A percentile compares a stretch with the other conserved stretches of the same genome.
Evolutionary conservation across 2,329 filamentous ascomycete species (phyloP).

Genomic region (Albophoma yamanashiensis): DNA sequence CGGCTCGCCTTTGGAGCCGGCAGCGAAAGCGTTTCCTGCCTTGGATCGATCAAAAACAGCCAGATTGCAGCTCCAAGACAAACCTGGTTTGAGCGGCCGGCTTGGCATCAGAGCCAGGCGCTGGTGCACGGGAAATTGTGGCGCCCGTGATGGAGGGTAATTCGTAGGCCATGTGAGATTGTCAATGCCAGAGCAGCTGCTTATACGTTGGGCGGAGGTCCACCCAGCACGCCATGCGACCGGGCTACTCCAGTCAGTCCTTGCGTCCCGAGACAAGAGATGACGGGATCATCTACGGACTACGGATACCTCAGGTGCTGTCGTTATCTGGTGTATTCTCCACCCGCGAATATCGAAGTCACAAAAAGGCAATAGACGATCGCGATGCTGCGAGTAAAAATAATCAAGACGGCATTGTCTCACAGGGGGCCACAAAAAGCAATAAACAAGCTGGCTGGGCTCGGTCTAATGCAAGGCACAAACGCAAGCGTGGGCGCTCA

Average conservation of each 20-base stretch:
- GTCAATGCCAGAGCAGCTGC: background rate
- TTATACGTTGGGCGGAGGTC: background rate
- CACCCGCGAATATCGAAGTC: background rate
- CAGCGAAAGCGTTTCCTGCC: background rate
- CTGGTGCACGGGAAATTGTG: background rate
- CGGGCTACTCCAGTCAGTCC: background rate
- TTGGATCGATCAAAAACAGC: background rate
- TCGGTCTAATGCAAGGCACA: background rate
- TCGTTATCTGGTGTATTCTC: background rate
- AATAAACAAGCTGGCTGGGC: background rate
- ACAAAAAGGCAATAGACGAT: background rate
- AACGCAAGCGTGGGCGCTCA: background rate
- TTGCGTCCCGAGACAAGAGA: background rate
- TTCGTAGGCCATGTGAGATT: background rate
- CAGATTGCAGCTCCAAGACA: background rate
- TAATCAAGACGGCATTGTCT: background rate
- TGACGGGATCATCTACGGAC: background rate
- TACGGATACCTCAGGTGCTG: no score
- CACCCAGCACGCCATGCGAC: background rate
- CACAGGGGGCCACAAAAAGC: background rate
- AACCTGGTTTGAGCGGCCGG: background rate
- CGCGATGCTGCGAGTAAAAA: background rate
- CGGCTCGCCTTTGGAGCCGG: background rate
- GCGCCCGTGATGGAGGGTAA: background rate
- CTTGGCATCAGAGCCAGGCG: background rate